A percentile compares a stretch with the other conserved stretches of the same genome.
Conservation (phyloP, 2,329 filamentous ascomycete genomes). For the Fusarium pseudocircinatum region DNA sequence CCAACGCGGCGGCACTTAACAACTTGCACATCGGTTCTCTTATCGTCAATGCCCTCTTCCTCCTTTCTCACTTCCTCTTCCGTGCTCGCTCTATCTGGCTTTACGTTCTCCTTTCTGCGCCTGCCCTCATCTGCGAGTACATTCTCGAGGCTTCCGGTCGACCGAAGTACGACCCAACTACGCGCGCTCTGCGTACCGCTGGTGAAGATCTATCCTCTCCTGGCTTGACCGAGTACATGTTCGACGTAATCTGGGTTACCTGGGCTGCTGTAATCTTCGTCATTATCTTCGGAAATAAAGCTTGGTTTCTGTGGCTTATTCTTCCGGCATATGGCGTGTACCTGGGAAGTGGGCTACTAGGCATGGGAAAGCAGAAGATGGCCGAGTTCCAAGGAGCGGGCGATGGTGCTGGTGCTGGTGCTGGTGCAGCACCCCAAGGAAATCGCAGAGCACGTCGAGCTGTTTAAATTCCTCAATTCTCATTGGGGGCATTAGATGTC, state of each 20-base stretch:
- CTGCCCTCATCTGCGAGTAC: conserved; percentile 82
- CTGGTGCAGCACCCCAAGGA: conserved; percentile 49
- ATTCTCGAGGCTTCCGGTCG: conserved; percentile 87
- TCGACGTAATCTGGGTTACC: conserved; percentile 95
- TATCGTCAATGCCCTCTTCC: conserved; percentile 76
- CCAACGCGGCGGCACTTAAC: conserved; percentile 80
- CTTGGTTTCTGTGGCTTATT: conserved; percentile 64
- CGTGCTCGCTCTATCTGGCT: conserved; percentile 70
- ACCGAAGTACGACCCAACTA: conserved; percentile 73
- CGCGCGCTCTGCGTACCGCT: conserved; percentile 73
- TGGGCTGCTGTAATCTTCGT: conserved; percentile 81
- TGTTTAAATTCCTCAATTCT: conserved; percentile 49
- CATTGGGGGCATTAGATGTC: conserved; percentile 9
- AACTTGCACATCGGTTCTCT: conserved; percentile 83
- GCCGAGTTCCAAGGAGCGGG: conserved; percentile 55
- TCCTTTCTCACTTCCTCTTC: conserved; percentile 75
- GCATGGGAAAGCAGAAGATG: conserved; percentile 63
- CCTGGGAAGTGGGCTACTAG: conserved; percentile 63
- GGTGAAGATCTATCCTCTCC: conserved; percentile 90
- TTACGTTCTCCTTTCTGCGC: conserved; percentile 78
- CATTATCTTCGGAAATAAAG: conserved; percentile 82
- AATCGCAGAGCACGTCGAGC: conserved; percentile 66
- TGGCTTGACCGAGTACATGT: conserved; percentile 97
- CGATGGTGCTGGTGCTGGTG: conserved; percentile 47
- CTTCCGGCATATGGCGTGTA: conserved; percentile 66